These are phyloP conservation scores for Funneliformis geosporum DNA, from an alignment of 192 early-diverging fungal genomes.

Conservation along the genomic window DNA sequence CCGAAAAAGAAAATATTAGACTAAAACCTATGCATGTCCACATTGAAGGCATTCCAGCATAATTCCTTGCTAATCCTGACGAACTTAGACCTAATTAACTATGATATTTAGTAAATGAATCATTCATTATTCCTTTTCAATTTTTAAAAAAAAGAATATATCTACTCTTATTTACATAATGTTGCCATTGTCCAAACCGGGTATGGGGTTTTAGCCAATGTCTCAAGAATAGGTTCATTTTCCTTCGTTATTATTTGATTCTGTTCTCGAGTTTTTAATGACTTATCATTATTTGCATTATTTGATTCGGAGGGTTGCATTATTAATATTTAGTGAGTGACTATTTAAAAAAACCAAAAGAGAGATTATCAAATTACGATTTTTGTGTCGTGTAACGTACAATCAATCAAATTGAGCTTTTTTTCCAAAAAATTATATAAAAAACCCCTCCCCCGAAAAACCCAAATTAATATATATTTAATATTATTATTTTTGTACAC, in stretches of 20 bases:
- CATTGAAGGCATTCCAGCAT: neutral
- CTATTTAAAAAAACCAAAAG: too few relatives aligned
- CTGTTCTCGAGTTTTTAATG: too few relatives aligned
- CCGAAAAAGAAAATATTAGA: slow-evolving; percentile 8
- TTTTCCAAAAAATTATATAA: neutral
- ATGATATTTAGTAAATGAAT: neutral
- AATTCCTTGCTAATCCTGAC: neutral
- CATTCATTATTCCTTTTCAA: neutral
- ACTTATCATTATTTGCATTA: neutral
- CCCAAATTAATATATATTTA: too few relatives aligned
- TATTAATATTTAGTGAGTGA: too few relatives aligned
- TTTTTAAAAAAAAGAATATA: neutral
- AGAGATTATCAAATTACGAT: too few relatives aligned
- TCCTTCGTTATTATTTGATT: neutral
- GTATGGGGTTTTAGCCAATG: neutral
- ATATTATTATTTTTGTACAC: too few relatives aligned
- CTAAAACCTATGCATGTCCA: neutral
- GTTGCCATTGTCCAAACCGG: slow-evolving; percentile 3
- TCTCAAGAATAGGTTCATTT: neutral
- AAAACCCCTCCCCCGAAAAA: neutral
- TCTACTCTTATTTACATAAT: neutral
- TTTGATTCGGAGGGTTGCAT: too few relatives aligned
- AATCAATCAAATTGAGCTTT: neutral
- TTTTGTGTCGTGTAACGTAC: neutral
- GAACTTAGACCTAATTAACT: neutral